These are phyloP conservation scores for Neofusicoccum sp. DNA, from an alignment of 2,329 filamentous ascomycete species.

Conservation along the genomic window DNA sequence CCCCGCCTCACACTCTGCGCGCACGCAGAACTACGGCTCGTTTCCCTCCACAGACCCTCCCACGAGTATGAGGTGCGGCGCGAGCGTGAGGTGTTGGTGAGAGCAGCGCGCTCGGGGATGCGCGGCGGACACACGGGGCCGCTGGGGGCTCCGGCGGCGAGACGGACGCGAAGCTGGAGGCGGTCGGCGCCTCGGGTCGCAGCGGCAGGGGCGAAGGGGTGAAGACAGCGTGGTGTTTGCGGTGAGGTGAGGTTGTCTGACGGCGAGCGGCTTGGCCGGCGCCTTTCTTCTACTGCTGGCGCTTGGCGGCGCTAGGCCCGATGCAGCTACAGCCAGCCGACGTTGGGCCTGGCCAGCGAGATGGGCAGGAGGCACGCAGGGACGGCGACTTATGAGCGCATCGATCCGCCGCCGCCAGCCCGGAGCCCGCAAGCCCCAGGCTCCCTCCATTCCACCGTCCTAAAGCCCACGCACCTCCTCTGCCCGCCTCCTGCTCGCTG, in stretches of 20 bases:
- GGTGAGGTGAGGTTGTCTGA: slow-evolving; percentile 13
- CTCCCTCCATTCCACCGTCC: background rate
- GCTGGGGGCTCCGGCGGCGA: background rate
- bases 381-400: slow-evolving; percentile 8
- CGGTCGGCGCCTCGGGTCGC: background rate
- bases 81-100: background rate
- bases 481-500: background rate
- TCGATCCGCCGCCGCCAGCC: background rate
- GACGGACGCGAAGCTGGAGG: background rate
- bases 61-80: slow-evolving; percentile 8
- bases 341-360: background rate
- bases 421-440: background rate
- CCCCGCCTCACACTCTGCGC: slow-evolving; percentile 6
- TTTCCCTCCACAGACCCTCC: slow-evolving; percentile 9
- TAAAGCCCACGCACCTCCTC: background rate
- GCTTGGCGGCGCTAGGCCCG: slow-evolving; percentile 6
- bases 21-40: background rate
- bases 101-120: background rate
- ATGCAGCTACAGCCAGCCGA: background rate
- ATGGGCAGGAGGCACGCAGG: slow-evolving; percentile 6
- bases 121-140: background rate
- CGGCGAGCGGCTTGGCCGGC: background rate
- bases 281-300: slow-evolving; percentile 1
- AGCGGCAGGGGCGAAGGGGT: background rate
- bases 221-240: slow-evolving; percentile 10